Base-by-base conservation (phyloP, 495 filamentous ascomycete genomes). In the Penicillium mononematosum region DNA sequence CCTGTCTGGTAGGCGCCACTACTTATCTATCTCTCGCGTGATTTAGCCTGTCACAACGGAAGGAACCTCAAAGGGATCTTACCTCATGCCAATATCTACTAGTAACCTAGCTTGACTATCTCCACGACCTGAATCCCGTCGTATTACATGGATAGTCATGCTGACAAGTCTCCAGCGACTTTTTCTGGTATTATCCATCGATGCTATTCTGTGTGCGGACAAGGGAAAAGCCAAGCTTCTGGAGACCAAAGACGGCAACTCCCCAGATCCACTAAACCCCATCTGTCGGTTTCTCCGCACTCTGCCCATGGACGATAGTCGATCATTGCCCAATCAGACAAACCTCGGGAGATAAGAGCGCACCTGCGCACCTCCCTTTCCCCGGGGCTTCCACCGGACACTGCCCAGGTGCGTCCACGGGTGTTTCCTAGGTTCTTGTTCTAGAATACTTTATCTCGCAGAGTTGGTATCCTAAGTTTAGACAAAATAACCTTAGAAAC, bases 261-360 rank as follows among this genome's bases (percentile, higher is more conserved):
- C 48, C 53, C 48, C 24, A 43, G 54, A 46, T 47, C 27, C 53
- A 57, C 62, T 63, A 60, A 31, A 24, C 61, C 45, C 55, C 38
- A 63, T 63, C 25, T 32, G 60, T 51, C 31, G 12, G 24, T 32
- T 55, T 61, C 64, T 67, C 64, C 64, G 64, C 62, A 67, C 59
- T 65, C 46, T 45, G 4, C 36, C 36, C 36, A 41, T 42, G 31
- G 31, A 34, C 11, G 64, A 67, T 64, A 62, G 56, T 27, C 45
- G 51, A 52, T 50, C 51, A 4, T 58, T 44, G 14, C 45, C 64
- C 58, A 64, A 67, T 64, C 44, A 54, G 24, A 29, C 6, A 17
- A 22, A 41, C 32, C 36, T 17, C 27, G 39, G 22, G 29, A 49
- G 31, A 59, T 58, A 59, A 58, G 53, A 39, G 6, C 27, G 32